These are phyloP conservation scores for Gracilaria caudata DNA, from an alignment of 23 red algal genomes.

Conservation along the genomic window DNA sequence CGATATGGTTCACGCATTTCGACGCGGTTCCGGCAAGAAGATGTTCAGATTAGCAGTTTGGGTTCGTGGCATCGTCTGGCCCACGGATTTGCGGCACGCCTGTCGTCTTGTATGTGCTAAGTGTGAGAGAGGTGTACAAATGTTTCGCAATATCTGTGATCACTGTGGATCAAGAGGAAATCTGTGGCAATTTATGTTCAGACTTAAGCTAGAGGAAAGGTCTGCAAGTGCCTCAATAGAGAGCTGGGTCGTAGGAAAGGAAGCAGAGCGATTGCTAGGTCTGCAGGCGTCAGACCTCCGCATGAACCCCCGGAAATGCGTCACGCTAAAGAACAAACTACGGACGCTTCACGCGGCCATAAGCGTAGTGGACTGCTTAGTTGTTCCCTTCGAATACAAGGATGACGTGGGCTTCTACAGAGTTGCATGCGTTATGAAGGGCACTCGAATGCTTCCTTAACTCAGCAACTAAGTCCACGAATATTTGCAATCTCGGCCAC, in stretches of 20 bases:
- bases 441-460: conserved; percentile 5
- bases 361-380: conserved; percentile 39
- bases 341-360: neutral
- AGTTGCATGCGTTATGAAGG: conserved; percentile 28
- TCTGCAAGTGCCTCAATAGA: conserved; percentile 11
- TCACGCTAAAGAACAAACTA: neutral
- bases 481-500: no score
- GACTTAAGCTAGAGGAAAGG: conserved; percentile 30
- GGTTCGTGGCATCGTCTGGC: conserved; percentile 16
- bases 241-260: conserved; percentile 53
- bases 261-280: conserved; percentile 22
- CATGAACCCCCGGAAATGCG: neutral
- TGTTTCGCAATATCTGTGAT: neutral
- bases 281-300: conserved; percentile 17
- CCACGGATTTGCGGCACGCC: conserved; percentile 5
- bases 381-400: conserved; percentile 44
- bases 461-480: neutral
- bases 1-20: conserved; percentile 18
- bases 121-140: neutral
- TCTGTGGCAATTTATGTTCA: neutral
- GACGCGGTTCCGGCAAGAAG: conserved; percentile 7
- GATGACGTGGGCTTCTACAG: conserved; percentile 20
- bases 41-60: conserved; percentile 9
- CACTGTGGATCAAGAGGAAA: neutral
- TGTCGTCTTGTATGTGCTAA: conserved; percentile 14